These are phyloP conservation scores for Cryomyces minteri DNA, from an alignment of 495 filamentous ascomycete species.

Conservation along the genomic window DNA sequence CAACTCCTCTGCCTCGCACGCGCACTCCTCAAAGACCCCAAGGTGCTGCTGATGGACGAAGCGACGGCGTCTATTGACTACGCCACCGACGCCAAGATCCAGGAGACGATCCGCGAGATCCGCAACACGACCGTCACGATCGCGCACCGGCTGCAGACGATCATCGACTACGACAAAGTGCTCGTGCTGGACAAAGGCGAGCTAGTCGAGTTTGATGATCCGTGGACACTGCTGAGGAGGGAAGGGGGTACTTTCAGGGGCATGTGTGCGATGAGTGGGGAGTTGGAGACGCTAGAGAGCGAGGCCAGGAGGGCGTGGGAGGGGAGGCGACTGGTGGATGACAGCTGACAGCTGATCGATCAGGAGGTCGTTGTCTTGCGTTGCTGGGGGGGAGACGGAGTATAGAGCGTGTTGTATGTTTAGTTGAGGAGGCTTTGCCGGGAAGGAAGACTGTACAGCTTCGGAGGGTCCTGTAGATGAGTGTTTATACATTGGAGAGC, in stretches of 20 bases:
- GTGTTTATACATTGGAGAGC: too few species aligned
- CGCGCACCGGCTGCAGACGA: slow-evolving; percentile 91
- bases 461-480: too few species aligned
- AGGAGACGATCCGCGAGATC: slow-evolving; percentile 81
- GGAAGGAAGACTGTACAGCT: too few species aligned
- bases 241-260: slow-evolving; percentile 47
- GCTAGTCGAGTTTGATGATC: slow-evolving; percentile 79
- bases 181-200: slow-evolving; percentile 79
- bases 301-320: slow-evolving; percentile 60
- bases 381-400: too few species aligned
- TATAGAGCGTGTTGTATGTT: too few species aligned
- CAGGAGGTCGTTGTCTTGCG: too few species aligned
- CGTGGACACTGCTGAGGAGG: slow-evolving; percentile 49
- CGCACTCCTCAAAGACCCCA: slow-evolving; percentile 78
- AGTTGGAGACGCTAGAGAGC: slow-evolving; percentile 50
- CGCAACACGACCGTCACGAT: slow-evolving; percentile 84
- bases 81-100: slow-evolving; percentile 86
- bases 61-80: slow-evolving; percentile 98
- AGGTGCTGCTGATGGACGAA: slow-evolving; percentile 96
- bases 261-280: slow-evolving; percentile 94
- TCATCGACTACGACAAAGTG: slow-evolving; percentile 98
- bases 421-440: too few species aligned
- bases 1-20: slow-evolving; percentile 92
- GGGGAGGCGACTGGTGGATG: slow-evolving; percentile 33
- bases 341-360: slow-evolving; percentile 2